phyloP scores from a whole-genome alignment of 1,284 basidiomycete species.

The Trametes polyzona region DNA sequence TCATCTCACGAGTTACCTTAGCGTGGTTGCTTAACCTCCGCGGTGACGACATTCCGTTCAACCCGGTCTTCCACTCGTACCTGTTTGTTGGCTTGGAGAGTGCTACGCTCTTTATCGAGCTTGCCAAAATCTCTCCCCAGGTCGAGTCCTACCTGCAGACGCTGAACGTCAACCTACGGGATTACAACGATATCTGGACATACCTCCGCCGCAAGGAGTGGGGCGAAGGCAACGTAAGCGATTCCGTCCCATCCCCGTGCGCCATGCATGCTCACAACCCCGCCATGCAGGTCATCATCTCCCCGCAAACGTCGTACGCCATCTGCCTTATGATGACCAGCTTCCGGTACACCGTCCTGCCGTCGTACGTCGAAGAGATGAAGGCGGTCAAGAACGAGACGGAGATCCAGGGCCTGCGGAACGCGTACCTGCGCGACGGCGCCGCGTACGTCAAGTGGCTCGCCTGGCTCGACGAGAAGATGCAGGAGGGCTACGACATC shows the following conservation, averaged over 20 bases:
- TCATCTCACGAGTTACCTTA: constrained; percentile 29
- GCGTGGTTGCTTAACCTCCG: constrained; percentile 86
- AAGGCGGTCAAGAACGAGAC: constrained; percentile 89
- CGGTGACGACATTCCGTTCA: constrained; percentile 85
- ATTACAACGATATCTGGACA: constrained; percentile 85
- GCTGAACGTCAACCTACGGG: constrained; percentile 60
- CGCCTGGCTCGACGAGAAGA: constrained; percentile 88
- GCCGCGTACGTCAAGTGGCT: constrained; percentile 79
- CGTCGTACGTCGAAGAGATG: constrained; percentile 74
- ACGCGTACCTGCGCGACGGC: constrained; percentile 91
- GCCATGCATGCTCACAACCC: neutral
- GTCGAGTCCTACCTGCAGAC: constrained; percentile 61
- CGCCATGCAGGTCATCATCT: constrained; percentile 60
- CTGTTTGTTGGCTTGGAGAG: constrained; percentile 68
- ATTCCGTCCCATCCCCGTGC: neutral
- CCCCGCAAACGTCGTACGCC: constrained; percentile 74
- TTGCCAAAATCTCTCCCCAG: constrained; percentile 57
- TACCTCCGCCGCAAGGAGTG: constrained; percentile 74
- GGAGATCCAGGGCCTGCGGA: constrained; percentile 83
- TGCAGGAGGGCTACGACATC: constrained; percentile 77
- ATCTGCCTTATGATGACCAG: constrained; percentile 81
- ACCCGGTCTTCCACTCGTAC: constrained; percentile 88
- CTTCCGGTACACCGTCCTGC: constrained; percentile 71
- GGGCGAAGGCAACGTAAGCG: constrained; percentile 71
- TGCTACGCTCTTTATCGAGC: constrained; percentile 73